phyloP scores from a whole-genome alignment of 1,284 basidiomycete genomes.

The Tranzscheliella williamsii region DNA sequence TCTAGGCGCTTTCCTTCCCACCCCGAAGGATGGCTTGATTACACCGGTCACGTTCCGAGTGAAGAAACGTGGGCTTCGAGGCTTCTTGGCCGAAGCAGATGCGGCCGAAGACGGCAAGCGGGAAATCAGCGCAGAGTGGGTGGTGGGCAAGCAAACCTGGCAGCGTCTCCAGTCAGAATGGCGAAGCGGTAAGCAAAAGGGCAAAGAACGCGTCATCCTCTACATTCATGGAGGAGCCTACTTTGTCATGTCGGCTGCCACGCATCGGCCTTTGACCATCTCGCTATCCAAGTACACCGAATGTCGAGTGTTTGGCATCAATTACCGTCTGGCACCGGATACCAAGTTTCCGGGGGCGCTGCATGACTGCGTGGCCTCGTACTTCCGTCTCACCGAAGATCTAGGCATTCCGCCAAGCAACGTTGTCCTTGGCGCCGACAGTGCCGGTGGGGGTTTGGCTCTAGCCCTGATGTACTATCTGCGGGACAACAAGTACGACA shows the following conservation, averaged over 20 bases:
- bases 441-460: slow-evolving; percentile 85
- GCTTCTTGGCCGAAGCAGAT: slow-evolving; percentile 77
- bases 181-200: slow-evolving; percentile 53
- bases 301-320: slow-evolving; percentile 92
- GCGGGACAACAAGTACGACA: slow-evolving; percentile 59
- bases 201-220: slow-evolving; percentile 80
- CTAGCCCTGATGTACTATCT: slow-evolving; percentile 90
- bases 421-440: slow-evolving; percentile 76
- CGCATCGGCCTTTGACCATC: slow-evolving; percentile 87
- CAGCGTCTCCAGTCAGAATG: slow-evolving; percentile 82
- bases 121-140: slow-evolving; percentile 92
- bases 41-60: slow-evolving; percentile 93
- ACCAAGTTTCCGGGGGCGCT: slow-evolving; percentile 90
- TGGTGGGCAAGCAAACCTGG: slow-evolving; percentile 89
- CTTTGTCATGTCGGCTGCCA: slow-evolving; percentile 90
- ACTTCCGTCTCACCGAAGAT: slow-evolving; percentile 83
- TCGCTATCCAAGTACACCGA: slow-evolving; percentile 87
- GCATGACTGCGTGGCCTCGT: slow-evolving; percentile 85
- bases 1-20: slow-evolving; percentile 78
- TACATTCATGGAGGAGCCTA: slow-evolving; percentile 98
- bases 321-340: slow-evolving; percentile 94
- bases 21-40: slow-evolving; percentile 89
- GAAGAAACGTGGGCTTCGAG: slow-evolving; percentile 72
- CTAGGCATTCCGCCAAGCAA: slow-evolving; percentile 77
- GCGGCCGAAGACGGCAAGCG: slow-evolving; percentile 73